phyloP scores from a whole-genome alignment of 2,329 filamentous ascomycete species.

The Hypomyces perniciosus region DNA sequence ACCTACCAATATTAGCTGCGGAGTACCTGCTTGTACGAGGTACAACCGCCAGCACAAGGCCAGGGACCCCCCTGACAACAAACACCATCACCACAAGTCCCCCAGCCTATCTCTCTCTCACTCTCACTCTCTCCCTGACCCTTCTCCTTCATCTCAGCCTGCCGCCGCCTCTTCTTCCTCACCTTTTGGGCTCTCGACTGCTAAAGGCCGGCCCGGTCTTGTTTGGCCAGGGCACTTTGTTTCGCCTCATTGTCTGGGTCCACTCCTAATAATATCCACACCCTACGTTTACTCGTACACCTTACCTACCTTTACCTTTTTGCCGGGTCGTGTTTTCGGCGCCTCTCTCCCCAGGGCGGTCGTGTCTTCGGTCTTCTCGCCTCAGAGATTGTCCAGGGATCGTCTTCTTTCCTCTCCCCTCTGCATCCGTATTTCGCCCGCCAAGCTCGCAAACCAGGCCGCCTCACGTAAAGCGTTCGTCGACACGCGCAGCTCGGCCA shows the following conservation, averaged over 20 bases:
- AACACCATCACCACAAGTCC: slow-evolving; percentile 9
- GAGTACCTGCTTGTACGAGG: no score
- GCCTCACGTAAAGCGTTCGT: slow-evolving; percentile 3
- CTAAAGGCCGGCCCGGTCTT: not conserved
- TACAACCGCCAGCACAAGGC: no score
- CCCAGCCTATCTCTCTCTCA: slow-evolving; percentile 1
- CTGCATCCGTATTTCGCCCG: slow-evolving; percentile 6
- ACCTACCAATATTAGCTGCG: no score
- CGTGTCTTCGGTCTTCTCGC: not conserved
- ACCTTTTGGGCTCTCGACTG: not conserved
- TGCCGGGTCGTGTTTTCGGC: not conserved
- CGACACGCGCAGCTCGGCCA: slow-evolving; percentile 2
- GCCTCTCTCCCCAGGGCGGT: not conserved
- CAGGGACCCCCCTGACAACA: not conserved
- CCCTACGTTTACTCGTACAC: not conserved
- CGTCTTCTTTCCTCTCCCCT: not conserved
- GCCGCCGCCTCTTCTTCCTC: not conserved
- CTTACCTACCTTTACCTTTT: not conserved
- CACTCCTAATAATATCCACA: not conserved
- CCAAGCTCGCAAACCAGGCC: slow-evolving; percentile 7
- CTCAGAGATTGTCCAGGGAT: not conserved
- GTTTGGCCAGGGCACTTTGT: not conserved
- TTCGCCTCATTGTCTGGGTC: not conserved
- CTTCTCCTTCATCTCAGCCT: not conserved
- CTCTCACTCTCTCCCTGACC: not conserved